Conservation (phyloP, 441 rosid genomes). For the Pelargonium fulgidum region DNA sequence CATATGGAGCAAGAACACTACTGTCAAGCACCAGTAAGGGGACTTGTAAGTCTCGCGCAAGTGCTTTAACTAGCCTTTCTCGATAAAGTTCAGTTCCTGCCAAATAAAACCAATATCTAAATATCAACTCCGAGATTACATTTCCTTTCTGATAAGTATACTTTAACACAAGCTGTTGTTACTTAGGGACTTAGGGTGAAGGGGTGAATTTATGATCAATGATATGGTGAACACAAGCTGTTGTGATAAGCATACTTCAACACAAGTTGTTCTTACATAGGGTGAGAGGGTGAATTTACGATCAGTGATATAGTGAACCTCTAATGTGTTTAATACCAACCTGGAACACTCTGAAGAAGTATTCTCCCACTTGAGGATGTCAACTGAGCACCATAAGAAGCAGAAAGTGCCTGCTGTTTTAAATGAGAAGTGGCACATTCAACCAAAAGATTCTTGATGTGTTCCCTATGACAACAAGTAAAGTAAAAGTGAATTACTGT, state of each 20-base stretch:
- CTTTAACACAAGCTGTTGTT: not conserved
- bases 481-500: constrained; percentile 14
- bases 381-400: constrained; percentile 67
- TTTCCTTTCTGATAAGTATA: not conserved
- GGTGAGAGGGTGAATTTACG: not conserved
- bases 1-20: constrained; percentile 85
- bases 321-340: constrained; percentile 27
- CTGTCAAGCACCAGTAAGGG: constrained; percentile 89
- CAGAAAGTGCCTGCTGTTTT: constrained; percentile 46
- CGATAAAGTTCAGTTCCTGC: constrained; percentile 91
- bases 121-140: constrained; percentile 19
- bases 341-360: constrained; percentile 90
- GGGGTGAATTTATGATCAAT: not conserved
- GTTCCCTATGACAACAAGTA: constrained; percentile 44
- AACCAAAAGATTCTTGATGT: constrained; percentile 60
- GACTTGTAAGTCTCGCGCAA: constrained; percentile 77
- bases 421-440: constrained; percentile 88
- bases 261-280: no score
- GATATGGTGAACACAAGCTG: constrained; percentile 6
- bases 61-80: constrained; percentile 88
- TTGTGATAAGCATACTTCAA: no score
- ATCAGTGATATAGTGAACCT: constrained; percentile 8
- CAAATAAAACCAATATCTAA: constrained; percentile 20
- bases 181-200: not conserved
- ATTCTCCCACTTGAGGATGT: constrained; percentile 82